Evolutionary conservation across 2,329 filamentous ascomycete species (phyloP), one percentile per base, ranked within the genome.

Genomic region (Cadophora gregata): DNA sequence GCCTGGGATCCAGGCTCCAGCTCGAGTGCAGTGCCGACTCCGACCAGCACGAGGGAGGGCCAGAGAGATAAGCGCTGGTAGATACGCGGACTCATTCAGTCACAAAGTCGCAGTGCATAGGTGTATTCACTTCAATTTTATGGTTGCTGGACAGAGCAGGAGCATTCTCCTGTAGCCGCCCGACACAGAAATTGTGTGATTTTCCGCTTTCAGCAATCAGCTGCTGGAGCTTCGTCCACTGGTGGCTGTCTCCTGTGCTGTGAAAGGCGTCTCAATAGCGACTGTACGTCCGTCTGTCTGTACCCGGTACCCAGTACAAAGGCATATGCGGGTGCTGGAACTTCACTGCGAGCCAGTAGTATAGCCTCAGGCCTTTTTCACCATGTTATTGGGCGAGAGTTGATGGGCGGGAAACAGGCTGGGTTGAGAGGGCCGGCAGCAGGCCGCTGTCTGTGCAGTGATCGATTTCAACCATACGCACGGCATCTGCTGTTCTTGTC

Each of bases 21-120:
- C 31, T 38, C 21, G 42, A 61, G 38, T 62, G 59, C 33, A 36
- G 33, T 36, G 33, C 38, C 60, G 21, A n/a, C 21, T 19, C 42
- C 58, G 60, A 51, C 59, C 63, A 27, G 24, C 25, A 19, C 8
- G n/a, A 53, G n/a, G 31, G 31, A 36, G 21, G 60, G 47, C 50
- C 47, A 67, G 51, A 47, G 45, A 63, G 68, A 67, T 68, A 68
- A 70, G 68, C 68, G 68, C 68, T 59, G 61, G 45, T 62, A 63
- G 47, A 38, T 64, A 45, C 4, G 31, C 31, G 33, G 12, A 53
- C 42, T 36, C 25, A 64, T 4, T 50, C 51, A 45, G n/a, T n/a
- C n/a, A n/a, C n/a, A 21, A 51, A 58, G 19, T 29, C 42, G 24
- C 21, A 27, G n/a, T 12, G n/a, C 16, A 29, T 24, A n/a, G n/a